Evolutionary conservation across 2,329 filamentous ascomycete genomes (phyloP), one percentile per base, ranked within the genome.

Genomic region (Sphaerulina vaccinii): DNA sequence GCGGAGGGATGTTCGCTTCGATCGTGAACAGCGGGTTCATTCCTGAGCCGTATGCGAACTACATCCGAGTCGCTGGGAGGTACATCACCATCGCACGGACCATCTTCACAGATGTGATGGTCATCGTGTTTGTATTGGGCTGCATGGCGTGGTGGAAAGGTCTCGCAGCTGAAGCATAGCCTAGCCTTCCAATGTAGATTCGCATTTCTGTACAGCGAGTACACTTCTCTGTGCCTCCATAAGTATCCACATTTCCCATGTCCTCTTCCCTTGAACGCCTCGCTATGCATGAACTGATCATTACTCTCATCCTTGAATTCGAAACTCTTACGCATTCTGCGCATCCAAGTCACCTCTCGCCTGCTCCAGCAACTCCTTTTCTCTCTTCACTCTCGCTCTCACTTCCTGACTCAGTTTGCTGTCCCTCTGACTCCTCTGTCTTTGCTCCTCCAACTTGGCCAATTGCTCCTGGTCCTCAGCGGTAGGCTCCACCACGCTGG

Each of bases 91-190:
- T 91, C 49, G 86, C 86, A 59, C 81, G 78, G 48, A 88, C 86
- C 3, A 81, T 91, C 19, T 79, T 85, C 64, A 78, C 78, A 24
- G 87, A 92, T 68, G 83, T 87, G n/a, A 75, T 90, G 74, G 81
- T 87, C 1, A 83, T 87, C 54, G 79, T 91, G 7, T 92, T 91
- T 70, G 85, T 91, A 45, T 69, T 92, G 56, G 87, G 86, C 10
- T 75, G 78, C 8, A 63, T 75, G 39, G 73, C 72, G 44, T 79
- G 75, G 75, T 79, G 74, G 74, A 71, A 68, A 15, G 58, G 58
- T 16, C 44, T 55, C 35, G 54, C 53, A 22, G 55, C 54, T n/a
- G 41, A 54, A 47, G 58, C 56, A 19, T 60, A 55, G 46, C 41
- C 21, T 36, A 22, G 21, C 13, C 19, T 16, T 18, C 29, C 10